Base-by-base conservation (phyloP, 2,329 filamentous ascomycete genomes). In the Fusarium heterosporum region DNA sequence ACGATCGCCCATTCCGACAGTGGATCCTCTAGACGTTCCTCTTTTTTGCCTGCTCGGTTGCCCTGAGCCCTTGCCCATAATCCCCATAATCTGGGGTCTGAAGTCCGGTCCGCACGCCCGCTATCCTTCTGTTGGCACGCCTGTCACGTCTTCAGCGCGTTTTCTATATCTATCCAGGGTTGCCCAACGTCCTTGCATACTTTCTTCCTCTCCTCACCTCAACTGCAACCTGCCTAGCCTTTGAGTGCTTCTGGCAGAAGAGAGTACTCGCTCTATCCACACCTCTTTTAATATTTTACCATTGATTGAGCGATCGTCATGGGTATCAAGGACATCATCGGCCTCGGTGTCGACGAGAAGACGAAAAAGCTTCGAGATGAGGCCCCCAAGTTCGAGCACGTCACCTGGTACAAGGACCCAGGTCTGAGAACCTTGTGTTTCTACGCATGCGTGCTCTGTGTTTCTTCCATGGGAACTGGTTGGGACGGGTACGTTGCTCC, bases 361-460 rank as follows among this genome's bases (percentile, higher is more conserved):
- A 63, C 60, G 1, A 54, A 63, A 29, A 63, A 30, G 25, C 58
- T 63, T 51, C 78, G 79, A 48, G 77, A 76, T 38, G 81, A 83
- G 62, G 79, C 79, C 3, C 84, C 84, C 29, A 76, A 79, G 32
- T 86, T 88, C 66, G 83, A 87, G 70, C 79, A 80, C 58, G 85
- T 88, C 25, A 81, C 76, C 52, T 89, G 87, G 87, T 83, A 79
- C 60, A 80, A 76, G 66, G 84, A 88, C 61, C 84, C 85, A 14
- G 83, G 86, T 66, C 76, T 89, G 55, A 84, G 81, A 72, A 80
- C 88, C 13, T 87, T 88, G 72, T 79, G 79, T 42, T 81, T 82
- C 72, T 63, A 63, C 5, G 58, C 60, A 6, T 63, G 58, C 4
- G 36, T 38, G 16, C 60, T 63, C 8, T 63, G 60, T 8, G 51